Evolutionary conservation across 1,284 basidiomycete species (phyloP).

Genomic region (Tilletia horrida): DNA sequence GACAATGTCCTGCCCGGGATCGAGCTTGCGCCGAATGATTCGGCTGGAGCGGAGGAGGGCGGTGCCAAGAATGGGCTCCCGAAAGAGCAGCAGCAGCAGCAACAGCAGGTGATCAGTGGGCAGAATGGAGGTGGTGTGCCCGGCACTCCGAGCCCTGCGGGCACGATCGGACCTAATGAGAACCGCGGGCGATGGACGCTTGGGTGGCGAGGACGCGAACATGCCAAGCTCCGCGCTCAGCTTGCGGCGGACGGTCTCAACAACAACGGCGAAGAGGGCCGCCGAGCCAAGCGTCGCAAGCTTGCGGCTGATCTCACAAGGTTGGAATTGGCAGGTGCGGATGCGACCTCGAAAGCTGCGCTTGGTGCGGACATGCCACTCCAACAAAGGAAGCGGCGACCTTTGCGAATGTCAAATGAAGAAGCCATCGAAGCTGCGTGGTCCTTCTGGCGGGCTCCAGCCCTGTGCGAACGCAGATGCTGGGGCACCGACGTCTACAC

Average conservation of each 20-base stretch:
- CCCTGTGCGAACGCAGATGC: constrained; percentile 53
- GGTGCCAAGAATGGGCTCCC: not conserved
- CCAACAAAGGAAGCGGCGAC: not conserved
- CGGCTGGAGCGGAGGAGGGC: not conserved
- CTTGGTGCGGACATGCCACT: not conserved
- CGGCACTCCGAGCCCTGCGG: not conserved
- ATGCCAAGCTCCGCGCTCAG: constrained; percentile 24
- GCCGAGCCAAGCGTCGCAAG: constrained; percentile 31
- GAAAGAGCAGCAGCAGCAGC: not conserved
- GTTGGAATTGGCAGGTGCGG: too few species aligned
- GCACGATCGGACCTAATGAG: constrained; percentile 3
- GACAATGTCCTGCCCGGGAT: constrained; percentile 10
- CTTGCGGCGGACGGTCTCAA: constrained; percentile 19
- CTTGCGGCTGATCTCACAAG: too few species aligned
- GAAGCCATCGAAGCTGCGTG: constrained; percentile 27
- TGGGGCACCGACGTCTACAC: constrained; percentile 65
- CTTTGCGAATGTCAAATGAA: not conserved
- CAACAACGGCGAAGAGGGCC: constrained; percentile 27
- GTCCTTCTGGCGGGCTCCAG: constrained; percentile 44
- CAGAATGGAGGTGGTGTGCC: constrained; percentile 11
- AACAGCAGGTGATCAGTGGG: too few species aligned
- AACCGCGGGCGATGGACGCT: constrained; percentile 35
- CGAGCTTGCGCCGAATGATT: constrained; percentile 1
- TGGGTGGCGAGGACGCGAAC: constrained; percentile 50
- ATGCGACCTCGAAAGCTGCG: not conserved